A percentile compares a stretch with the other conserved stretches of the same genome.
phyloP scores from a whole-genome alignment of 2,329 filamentous ascomycete species.

The Teratosphaeria zuluensis region DNA sequence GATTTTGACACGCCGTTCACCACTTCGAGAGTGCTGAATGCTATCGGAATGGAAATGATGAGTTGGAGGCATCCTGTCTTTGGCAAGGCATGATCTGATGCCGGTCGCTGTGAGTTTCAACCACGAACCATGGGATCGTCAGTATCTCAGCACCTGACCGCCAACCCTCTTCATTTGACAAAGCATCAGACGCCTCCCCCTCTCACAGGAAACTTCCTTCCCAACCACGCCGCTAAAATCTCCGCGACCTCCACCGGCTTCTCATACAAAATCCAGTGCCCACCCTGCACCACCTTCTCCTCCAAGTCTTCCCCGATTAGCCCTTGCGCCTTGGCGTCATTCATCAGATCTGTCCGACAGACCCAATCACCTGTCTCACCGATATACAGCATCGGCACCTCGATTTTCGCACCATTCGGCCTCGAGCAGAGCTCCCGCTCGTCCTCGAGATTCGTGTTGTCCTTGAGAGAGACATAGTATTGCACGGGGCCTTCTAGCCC shows the following conservation, averaged over 20 bases:
- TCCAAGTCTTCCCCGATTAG: conserved; percentile 24
- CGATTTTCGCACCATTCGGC: conserved; percentile 21
- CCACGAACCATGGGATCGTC: too few species aligned
- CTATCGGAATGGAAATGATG: too few species aligned
- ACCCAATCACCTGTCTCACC: conserved; percentile 26
- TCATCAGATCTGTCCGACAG: conserved; percentile 24
- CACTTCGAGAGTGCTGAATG: too few species aligned
- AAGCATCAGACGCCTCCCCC: not conserved
- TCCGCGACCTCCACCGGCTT: conserved; percentile 22
- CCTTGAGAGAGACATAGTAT: conserved; percentile 28
- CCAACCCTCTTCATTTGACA: not conserved
- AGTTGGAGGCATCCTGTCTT: too few species aligned
- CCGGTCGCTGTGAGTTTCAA: too few species aligned
- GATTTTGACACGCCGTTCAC: too few species aligned
- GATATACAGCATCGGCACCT: conserved; percentile 30
- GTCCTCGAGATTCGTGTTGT: conserved; percentile 21
- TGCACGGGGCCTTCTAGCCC: conserved; percentile 28
- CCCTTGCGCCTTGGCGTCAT: conserved; percentile 14
- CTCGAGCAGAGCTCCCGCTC: conserved; percentile 11
- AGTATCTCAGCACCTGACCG: too few species aligned
- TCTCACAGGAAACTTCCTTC: not conserved
- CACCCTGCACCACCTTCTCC: conserved; percentile 24
- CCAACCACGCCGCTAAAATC: conserved; percentile 8
- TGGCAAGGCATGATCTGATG: too few species aligned
- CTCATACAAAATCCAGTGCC: conserved; percentile 30